Base-by-base conservation (phyloP, 148 eudicot species). In the Euryodendron excelsum region DNA sequence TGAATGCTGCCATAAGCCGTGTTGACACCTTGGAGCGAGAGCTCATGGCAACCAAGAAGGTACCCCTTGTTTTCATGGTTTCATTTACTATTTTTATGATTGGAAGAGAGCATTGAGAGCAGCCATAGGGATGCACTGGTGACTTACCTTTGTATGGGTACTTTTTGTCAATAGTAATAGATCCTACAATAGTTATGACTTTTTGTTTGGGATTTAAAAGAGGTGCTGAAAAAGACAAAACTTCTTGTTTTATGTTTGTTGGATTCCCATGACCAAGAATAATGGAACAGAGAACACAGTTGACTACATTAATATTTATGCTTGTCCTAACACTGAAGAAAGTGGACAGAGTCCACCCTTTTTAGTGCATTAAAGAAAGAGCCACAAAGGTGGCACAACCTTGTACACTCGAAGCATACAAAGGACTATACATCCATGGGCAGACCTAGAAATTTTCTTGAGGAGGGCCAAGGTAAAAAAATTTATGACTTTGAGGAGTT, bases 11-110 rank as follows among this genome's bases (percentile, higher is more conserved):
- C 61, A 47, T 93, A 80, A 76, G 72, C 67, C 90, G 95, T 7
- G 93, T 96, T 12, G 86, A 78, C 56, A 79, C 83, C 39, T 84
- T 96, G 13, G 99, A 96, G 84, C 90, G 88, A 44, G 92, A 92
- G 73, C 97, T 96, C 71, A 79, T 88, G 50, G 84, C 90, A 7
- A 84, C 98, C 45, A 91, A 83, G 74, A 96, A 90, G 97, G 99
- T 93, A 90, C 21, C 1, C 20, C 17, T 67, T 45, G 8, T 55
- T 41, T 28, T 61, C 52, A 11, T 71, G 47, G 17, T 53, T 37
- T 55, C 0, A 25, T 17, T 56, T 41, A 17, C 17, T 39, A 41
- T 5, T 37, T 61, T 28, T 21, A 60, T 59, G 31, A 39, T 25
- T 39, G 65, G 60, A 75, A 44, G 53, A 63, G 31, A 39, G 31